Conservation (phyloP, 225 moss, liverwort and hornwort genomes). For the Climacium dendroides region DNA sequence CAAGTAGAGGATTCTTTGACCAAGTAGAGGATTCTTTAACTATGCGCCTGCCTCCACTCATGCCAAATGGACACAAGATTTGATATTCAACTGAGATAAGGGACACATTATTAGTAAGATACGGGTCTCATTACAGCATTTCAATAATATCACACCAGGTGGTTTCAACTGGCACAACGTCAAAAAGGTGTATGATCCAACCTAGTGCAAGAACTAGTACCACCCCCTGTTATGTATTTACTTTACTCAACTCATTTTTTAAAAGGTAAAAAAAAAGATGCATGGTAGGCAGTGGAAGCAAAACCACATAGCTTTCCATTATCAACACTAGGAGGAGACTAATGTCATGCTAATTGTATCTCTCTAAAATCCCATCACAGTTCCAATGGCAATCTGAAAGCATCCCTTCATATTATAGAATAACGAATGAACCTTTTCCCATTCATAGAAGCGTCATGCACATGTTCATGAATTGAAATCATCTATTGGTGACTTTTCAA, state of each 20-base stretch:
- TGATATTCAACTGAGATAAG: neutral
- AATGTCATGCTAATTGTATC: neutral
- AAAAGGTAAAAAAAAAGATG: accelerated
- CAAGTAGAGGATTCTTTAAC: accelerated
- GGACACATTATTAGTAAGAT: too few species aligned
- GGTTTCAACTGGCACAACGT: accelerated
- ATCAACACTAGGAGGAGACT: accelerated
- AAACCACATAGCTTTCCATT: neutral
- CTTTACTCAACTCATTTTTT: neutral
- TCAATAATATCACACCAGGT: accelerated
- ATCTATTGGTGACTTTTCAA: neutral
- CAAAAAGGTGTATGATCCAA: too few species aligned
- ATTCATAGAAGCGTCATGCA: neutral
- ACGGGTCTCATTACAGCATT: too few species aligned
- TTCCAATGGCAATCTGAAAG: too few species aligned
- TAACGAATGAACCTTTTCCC: neutral
- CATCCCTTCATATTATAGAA: neutral
- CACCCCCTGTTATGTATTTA: accelerated
- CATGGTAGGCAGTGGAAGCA: accelerated
- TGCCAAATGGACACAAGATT: neutral
- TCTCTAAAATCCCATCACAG: accelerated
- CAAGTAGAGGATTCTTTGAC: neutral
- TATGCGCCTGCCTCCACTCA: accelerated
- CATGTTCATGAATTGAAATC: neutral
- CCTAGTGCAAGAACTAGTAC: accelerated